Base-by-base conservation (phyloP, 2,329 filamentous ascomycete species). In the Ambrosiella xylebori region DNA sequence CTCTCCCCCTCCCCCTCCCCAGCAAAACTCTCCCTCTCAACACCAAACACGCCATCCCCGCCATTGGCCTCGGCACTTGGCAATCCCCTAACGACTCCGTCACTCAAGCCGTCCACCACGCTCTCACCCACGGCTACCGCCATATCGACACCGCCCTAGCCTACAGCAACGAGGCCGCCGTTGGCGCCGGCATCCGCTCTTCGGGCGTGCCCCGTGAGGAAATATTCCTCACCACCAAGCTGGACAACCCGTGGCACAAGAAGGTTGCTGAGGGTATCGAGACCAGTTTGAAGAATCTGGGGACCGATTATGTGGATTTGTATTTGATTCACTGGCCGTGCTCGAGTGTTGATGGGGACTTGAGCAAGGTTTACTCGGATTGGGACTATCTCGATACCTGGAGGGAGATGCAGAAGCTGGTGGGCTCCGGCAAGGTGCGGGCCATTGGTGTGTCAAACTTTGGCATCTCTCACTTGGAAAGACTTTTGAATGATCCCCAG, bases 401-500 rank as follows among this genome's bases (percentile, higher is more conserved):
- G 80, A 73, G 75, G 61, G 82, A 83, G 72, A 74, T 86, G 76
- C 80, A 86, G 71, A 85, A 84, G 74, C 74, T 88, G 52, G 72
- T 80, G 27, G 78, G 70, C 9, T 81, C 78, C 50, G 82, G 83
- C 68, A 86, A 88, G 71, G 85, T 85, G 56, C 79, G 77, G 70
- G 88, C 87, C 74, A 88, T 91, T 67, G 87, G 87, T 65, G 85
- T 93, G 59, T 88, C 85, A 70, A 94, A 94, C 77, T 93, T 94
- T 69, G 84, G 77, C 62, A 87, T 90, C 68, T 80, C 74, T 69
- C 86, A 93, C 71, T 74, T 93, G 41, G 85, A 91, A 76, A 86
- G 80, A 69, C 76, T 93, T 60, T 74, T 93, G 61, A 80, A 77
- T 64, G 78, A 85, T 64, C 76, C 79, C 9, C 75, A 74, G 62